phyloP scores from a whole-genome alignment of 306 rosid species.

The Quercus mongolica region DNA sequence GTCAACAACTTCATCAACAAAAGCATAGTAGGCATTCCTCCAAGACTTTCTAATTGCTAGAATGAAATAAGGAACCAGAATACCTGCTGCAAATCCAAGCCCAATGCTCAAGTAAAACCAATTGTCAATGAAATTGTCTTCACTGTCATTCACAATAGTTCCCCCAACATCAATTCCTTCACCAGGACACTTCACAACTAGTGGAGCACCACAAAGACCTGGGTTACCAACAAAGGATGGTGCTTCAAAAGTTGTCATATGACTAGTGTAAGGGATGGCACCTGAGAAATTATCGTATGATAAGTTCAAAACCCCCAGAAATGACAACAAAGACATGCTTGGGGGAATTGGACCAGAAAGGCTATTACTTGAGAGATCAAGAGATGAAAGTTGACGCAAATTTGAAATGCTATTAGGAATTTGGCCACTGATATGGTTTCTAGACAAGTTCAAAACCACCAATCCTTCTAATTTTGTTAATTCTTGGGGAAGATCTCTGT shows the following conservation, averaged over 20 bases:
- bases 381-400: slow-evolving; percentile 28
- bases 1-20: slow-evolving; percentile 24
- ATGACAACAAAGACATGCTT: slow-evolving; percentile 31
- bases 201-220: slow-evolving; percentile 40
- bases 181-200: slow-evolving; percentile 20
- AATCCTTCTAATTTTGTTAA: slow-evolving; percentile 38
- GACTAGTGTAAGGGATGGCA: slow-evolving; percentile 32
- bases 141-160: neutral
- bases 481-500: slow-evolving; percentile 34
- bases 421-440: slow-evolving; percentile 37
- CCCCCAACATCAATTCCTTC: neutral
- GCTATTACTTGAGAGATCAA: slow-evolving; percentile 42
- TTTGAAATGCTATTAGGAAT: slow-evolving; percentile 33
- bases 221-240: slow-evolving; percentile 34
- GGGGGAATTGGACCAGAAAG: slow-evolving; percentile 37
- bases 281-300: slow-evolving; percentile 34
- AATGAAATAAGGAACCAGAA: slow-evolving; percentile 35
- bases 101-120: slow-evolving; percentile 52
- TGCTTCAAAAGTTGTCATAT: slow-evolving; percentile 32
- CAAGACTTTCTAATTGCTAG: slow-evolving; percentile 30
- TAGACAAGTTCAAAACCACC: slow-evolving; percentile 32
- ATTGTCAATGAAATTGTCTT: slow-evolving; percentile 21
- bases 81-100: slow-evolving; percentile 41
- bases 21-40: slow-evolving; percentile 31
- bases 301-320: slow-evolving; percentile 34